These are phyloP conservation scores for Hippophae tibetana DNA, from an alignment of 306 rosid species.

Conservation along the genomic window DNA sequence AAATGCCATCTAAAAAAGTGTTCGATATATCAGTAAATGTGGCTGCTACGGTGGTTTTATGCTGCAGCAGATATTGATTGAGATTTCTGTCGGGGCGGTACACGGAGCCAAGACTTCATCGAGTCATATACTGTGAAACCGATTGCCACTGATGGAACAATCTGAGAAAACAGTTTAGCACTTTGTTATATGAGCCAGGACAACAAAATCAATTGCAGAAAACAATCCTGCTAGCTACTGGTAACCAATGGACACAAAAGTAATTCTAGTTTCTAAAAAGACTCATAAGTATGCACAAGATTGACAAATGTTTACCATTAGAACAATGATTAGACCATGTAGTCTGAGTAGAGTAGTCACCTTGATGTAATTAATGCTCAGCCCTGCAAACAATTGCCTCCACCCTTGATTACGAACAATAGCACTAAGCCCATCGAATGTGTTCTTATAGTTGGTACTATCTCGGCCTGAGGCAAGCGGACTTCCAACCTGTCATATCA, in stretches of 20 bases:
- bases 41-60: slow-evolving; percentile 3
- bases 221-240: too few relatives aligned
- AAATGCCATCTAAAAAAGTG: too few relatives aligned
- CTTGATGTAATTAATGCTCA: slow-evolving; percentile 90
- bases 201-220: not conserved
- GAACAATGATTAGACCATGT: not conserved
- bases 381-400: slow-evolving; percentile 85
- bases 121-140: slow-evolving; percentile 77
- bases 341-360: slow-evolving; percentile 25
- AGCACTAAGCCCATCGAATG: slow-evolving; percentile 50
- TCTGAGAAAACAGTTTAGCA: slow-evolving; percentile 31
- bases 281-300: too few relatives aligned
- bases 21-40: too few relatives aligned
- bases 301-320: too few relatives aligned
- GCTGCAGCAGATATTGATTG: slow-evolving; percentile 21
- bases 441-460: slow-evolving; percentile 47
- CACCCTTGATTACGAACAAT: slow-evolving; percentile 75
- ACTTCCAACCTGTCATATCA: slow-evolving; percentile 55
- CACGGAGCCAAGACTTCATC: slow-evolving; percentile 69
- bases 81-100: slow-evolving; percentile 63
- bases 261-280: too few relatives aligned
- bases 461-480: slow-evolving; percentile 37
- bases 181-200: too few relatives aligned
- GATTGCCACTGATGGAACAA: slow-evolving; percentile 91
- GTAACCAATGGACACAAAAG: too few relatives aligned